phyloP scores from a whole-genome alignment of 2,329 filamentous ascomycete genomes.

The Sordariomycetes sp. region DNA sequence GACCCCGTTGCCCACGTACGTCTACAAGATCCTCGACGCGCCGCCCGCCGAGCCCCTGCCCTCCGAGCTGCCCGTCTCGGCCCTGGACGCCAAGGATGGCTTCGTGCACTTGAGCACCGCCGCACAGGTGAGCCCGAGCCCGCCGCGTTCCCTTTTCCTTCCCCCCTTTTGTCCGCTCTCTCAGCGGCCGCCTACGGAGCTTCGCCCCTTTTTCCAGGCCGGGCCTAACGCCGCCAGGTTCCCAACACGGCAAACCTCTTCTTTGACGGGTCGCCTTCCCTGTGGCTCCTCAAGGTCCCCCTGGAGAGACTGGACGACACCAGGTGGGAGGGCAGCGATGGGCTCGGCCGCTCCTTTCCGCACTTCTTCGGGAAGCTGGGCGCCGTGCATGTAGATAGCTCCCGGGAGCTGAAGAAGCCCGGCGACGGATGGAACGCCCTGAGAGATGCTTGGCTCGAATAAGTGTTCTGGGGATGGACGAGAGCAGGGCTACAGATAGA shows the following conservation, averaged over 20 bases:
- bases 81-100: constrained; percentile 48
- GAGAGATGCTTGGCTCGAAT: constrained; percentile 6
- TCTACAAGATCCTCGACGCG: constrained; percentile 51
- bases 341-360: constrained; percentile 28
- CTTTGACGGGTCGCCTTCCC: constrained; percentile 23
- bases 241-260: constrained; percentile 33
- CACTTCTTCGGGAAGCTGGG: constrained; percentile 49
- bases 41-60: constrained; percentile 44
- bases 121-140: constrained; percentile 30
- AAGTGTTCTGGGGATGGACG: background rate
- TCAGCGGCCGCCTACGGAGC: background rate
- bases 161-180: background rate
- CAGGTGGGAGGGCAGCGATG: constrained; percentile 42
- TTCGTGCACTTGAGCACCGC: constrained; percentile 52
- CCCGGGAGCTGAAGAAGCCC: constrained; percentile 32
- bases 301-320: constrained; percentile 26
- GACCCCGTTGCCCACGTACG: constrained; percentile 25
- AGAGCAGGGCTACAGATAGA: background rate
- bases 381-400: constrained; percentile 34
- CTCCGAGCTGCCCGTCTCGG: constrained; percentile 42
- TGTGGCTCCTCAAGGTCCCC: constrained; percentile 45
- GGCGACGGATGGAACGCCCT: constrained; percentile 33
- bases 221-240: constrained; percentile 19
- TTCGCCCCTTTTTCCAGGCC: background rate
- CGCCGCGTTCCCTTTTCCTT: background rate